phyloP scores from a whole-genome alignment of 75 land plant genomes.

The Picea glauca region DNA sequence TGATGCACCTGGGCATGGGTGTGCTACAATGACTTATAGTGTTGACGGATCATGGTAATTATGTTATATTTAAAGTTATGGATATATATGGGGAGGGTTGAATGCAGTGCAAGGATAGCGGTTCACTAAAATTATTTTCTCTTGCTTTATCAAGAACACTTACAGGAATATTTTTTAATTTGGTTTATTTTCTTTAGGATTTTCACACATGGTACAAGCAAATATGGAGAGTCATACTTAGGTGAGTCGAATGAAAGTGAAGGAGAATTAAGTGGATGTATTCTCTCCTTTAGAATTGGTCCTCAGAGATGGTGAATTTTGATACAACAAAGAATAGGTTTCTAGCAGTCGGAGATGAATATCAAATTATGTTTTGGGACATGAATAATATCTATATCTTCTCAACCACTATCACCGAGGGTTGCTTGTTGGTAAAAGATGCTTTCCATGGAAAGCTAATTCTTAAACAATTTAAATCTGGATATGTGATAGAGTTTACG shows the following conservation, averaged over 20 bases:
- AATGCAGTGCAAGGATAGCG: not conserved
- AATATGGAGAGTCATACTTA: constrained; percentile 57
- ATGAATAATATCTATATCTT: constrained; percentile 50
- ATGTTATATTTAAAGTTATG: too few relatives aligned
- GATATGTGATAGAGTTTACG: not conserved
- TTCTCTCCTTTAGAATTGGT: constrained; percentile 44
- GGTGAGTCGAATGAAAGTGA: constrained; percentile 80
- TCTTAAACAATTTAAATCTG: not conserved
- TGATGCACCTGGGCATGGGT: constrained; percentile 88
- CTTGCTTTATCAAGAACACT: not conserved
- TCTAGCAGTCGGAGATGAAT: constrained; percentile 48
- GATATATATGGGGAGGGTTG: too few relatives aligned
- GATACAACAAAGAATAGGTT: constrained; percentile 58
- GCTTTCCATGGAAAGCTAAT: too few relatives aligned
- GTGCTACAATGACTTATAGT: constrained; percentile 92
- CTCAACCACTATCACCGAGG: constrained; percentile 45
- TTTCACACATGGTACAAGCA: constrained; percentile 69
- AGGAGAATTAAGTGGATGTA: constrained; percentile 55
- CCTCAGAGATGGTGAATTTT: constrained; percentile 49
- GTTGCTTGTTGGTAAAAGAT: constrained; percentile 18
- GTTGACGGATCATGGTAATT: constrained; percentile 83
- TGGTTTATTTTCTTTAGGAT: constrained; percentile 14
- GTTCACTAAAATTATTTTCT: not conserved
- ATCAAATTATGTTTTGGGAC: constrained; percentile 46
- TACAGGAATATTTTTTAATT: not conserved